Conservation (phyloP, 1,284 basidiomycete genomes). For the Ustilago sp. region DNA sequence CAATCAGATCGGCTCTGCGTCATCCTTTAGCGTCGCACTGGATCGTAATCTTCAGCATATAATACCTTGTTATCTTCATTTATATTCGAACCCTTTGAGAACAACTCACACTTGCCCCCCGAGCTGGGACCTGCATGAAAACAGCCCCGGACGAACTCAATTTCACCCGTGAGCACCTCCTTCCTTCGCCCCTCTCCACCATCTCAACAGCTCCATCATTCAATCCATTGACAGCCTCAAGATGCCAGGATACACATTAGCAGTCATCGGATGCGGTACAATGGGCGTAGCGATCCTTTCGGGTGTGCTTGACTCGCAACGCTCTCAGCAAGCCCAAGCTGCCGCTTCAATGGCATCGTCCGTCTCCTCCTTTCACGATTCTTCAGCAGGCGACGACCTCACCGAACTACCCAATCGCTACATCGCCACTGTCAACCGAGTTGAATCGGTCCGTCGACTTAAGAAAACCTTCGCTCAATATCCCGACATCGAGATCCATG, state of each 20-base stretch:
- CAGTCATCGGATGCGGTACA: slow-evolving; percentile 80
- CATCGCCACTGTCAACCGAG: slow-evolving; percentile 86
- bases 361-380: slow-evolving; percentile 35
- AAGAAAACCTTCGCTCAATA: slow-evolving; percentile 74
- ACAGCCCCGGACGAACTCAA: background rate
- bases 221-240: background rate
- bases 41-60: too few relatives aligned
- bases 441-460: slow-evolving; percentile 81
- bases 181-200: background rate
- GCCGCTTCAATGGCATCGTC: slow-evolving; percentile 36
- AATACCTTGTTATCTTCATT: too few relatives aligned
- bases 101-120: slow-evolving; percentile 10
- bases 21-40: too few relatives aligned
- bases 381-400: slow-evolving; percentile 45
- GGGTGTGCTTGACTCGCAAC: slow-evolving; percentile 76
- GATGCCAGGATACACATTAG: slow-evolving; percentile 59
- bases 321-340: slow-evolving; percentile 26
- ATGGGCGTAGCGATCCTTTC: slow-evolving; percentile 98
- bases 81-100: slow-evolving; percentile 17
- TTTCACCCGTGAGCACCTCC: background rate
- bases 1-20: too few relatives aligned
- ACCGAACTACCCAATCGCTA: slow-evolving; percentile 79
- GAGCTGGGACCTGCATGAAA: slow-evolving; percentile 19
- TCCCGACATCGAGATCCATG: slow-evolving; percentile 76
- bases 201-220: background rate